Conservation (phyloP, 257 asterid species). For the Fraxinus americana region DNA sequence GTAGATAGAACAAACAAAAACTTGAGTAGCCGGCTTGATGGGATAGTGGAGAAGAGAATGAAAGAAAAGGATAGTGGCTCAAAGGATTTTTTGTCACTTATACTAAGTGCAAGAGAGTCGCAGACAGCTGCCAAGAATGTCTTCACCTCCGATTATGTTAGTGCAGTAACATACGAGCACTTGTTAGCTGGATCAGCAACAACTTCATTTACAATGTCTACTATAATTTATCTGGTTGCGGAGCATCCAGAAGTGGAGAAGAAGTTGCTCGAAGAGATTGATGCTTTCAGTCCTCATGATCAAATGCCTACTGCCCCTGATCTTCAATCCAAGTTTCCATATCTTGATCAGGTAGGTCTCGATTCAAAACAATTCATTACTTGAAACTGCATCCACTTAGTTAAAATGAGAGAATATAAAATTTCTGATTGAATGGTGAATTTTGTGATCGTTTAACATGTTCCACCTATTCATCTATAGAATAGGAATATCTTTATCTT, state of each 20-base stretch:
- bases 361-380: not conserved
- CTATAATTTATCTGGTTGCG: slow-evolving; percentile 69
- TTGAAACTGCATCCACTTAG: not conserved
- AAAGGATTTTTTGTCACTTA: slow-evolving; percentile 75
- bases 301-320: slow-evolving; percentile 69
- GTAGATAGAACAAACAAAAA: slow-evolving; percentile 64
- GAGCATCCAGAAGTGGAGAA: slow-evolving; percentile 69
- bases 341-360: slow-evolving; percentile 66
- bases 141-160: slow-evolving; percentile 73
- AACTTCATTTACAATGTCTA: slow-evolving; percentile 81
- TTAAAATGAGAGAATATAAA: no score
- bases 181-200: slow-evolving; percentile 94
- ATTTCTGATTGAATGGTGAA: not conserved
- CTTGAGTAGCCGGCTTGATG: slow-evolving; percentile 55
- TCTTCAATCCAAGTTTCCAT: slow-evolving; percentile 75
- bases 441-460: not conserved
- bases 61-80: slow-evolving; percentile 47
- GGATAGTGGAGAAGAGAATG: slow-evolving; percentile 61
- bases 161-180: slow-evolving; percentile 91
- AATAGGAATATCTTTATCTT: not conserved
- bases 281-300: slow-evolving; percentile 63
- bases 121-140: slow-evolving; percentile 52
- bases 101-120: slow-evolving; percentile 66
- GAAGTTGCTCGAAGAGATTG: slow-evolving; percentile 70
- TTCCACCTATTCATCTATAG: no score